A percentile compares a stretch with the other conserved stretches of the same genome.
These are phyloP conservation scores for Auricularia sp. DNA, from an alignment of 768 basidiomycete species.

Conservation along the genomic window DNA sequence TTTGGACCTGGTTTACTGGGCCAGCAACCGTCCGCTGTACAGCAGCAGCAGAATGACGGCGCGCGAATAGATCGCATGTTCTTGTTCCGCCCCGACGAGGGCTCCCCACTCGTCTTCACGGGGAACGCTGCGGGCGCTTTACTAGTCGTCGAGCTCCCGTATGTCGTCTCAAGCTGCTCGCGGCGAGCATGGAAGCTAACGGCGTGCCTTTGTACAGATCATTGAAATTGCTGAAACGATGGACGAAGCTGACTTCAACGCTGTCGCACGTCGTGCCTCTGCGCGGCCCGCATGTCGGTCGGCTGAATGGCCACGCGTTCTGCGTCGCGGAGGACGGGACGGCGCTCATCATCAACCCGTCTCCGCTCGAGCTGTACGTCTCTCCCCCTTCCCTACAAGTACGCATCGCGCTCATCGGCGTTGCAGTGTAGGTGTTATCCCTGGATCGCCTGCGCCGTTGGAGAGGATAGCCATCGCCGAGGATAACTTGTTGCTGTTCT, in stretches of 20 bases:
- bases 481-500: slow-evolving; percentile 64
- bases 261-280: slow-evolving; percentile 51
- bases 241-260: slow-evolving; percentile 63
- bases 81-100: slow-evolving; percentile 31
- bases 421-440: slow-evolving; percentile 65
- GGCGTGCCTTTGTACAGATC: slow-evolving; percentile 29
- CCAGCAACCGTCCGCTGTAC: not conserved
- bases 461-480: slow-evolving; percentile 51
- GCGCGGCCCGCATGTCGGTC: slow-evolving; percentile 38
- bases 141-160: slow-evolving; percentile 63
- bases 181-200: not conserved
- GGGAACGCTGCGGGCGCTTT: slow-evolving; percentile 74
- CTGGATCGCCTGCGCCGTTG: slow-evolving; percentile 66
- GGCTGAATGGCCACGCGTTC: slow-evolving; percentile 56
- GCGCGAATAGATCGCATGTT: slow-evolving; percentile 38
- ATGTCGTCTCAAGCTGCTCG: slow-evolving; percentile 13
- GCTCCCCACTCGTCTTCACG: slow-evolving; percentile 56
- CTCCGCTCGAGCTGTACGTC: slow-evolving; percentile 69
- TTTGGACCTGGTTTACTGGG: slow-evolving; percentile 15
- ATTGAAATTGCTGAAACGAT: slow-evolving; percentile 55
- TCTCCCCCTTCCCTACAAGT: slow-evolving; percentile 2
- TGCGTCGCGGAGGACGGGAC: slow-evolving; percentile 74
- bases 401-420: not conserved
- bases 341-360: slow-evolving; percentile 65
- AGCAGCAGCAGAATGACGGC: slow-evolving; percentile 31